Conservation (phyloP, 2,329 filamentous ascomycete species). For the Hymenoscyphus occultus region DNA sequence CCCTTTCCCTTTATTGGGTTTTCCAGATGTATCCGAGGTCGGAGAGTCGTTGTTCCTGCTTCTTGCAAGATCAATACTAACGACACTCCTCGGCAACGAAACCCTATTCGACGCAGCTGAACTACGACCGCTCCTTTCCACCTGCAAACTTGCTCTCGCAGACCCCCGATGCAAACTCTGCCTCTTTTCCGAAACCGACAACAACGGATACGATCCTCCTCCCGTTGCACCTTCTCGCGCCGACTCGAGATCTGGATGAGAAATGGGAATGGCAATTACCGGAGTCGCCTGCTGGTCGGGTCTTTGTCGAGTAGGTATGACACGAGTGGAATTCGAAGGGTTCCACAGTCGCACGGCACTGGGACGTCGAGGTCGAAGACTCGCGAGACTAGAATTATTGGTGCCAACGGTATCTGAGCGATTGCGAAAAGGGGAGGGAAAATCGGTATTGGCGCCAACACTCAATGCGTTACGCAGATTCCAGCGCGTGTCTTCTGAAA, state of each 20-base stretch:
- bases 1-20: constrained; percentile 33
- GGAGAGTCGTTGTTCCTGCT: constrained; percentile 32
- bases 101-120: constrained; percentile 32
- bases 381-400: constrained; percentile 19
- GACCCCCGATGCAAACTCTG: constrained; percentile 48
- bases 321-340: constrained; percentile 58
- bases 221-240: constrained; percentile 28
- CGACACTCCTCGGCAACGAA: constrained; percentile 33
- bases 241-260: constrained; percentile 32
- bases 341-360: constrained; percentile 51
- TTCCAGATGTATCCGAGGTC: constrained; percentile 13
- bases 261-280: constrained; percentile 33
- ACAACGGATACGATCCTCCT: constrained; percentile 45
- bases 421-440: constrained; percentile 29
- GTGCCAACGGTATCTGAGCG: constrained; percentile 30
- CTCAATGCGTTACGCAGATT: constrained; percentile 35
- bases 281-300: constrained; percentile 17
- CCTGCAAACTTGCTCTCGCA: constrained; percentile 43
- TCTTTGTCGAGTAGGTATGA: constrained; percentile 20
- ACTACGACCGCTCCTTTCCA: constrained; percentile 44
- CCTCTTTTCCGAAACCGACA: constrained; percentile 55
- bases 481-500: constrained; percentile 47
- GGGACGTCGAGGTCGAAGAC: constrained; percentile 29
- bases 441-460: constrained; percentile 26
- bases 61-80: constrained; percentile 34